Evolutionary conservation across 2,329 filamentous ascomycete genomes (phyloP).

Genomic region (Macrophomina phaseolina): DNA sequence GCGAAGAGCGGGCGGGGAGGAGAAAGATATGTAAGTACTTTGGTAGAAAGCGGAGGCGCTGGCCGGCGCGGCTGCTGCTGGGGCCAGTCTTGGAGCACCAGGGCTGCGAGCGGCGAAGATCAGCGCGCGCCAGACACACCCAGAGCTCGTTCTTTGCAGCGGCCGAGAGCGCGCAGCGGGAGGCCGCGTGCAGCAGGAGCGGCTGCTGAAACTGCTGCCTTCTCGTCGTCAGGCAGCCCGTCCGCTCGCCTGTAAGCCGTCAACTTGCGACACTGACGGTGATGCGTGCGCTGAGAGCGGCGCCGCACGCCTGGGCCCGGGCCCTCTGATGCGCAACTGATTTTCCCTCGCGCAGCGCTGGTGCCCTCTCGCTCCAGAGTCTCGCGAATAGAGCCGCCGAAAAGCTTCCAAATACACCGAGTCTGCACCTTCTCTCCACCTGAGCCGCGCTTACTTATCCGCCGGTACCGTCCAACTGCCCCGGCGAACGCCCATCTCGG

Average conservation of each 20-base stretch:
- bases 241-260: slow-evolving; percentile 1
- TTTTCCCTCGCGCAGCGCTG: background rate
- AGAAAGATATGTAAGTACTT: background rate
- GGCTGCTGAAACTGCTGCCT: slow-evolving; percentile 15
- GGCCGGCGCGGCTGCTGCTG: slow-evolving; percentile 9
- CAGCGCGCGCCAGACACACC: slow-evolving; percentile 2
- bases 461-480: background rate
- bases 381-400: slow-evolving; percentile 3
- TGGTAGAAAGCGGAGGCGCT: slow-evolving; percentile 13
- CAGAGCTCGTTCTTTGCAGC: background rate
- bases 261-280: slow-evolving; percentile 14
- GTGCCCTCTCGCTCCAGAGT: background rate
- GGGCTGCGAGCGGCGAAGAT: slow-evolving; percentile 24
- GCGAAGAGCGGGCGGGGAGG: slow-evolving; percentile 3
- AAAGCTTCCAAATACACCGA: slow-evolving; percentile 5
- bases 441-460: background rate
- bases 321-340: slow-evolving; percentile 10
- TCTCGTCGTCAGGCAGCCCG: slow-evolving; percentile 19
- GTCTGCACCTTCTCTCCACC: background rate
- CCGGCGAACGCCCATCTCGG: background rate
- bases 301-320: slow-evolving; percentile 2
- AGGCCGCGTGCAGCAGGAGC: background rate
- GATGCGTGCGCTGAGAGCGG: background rate
- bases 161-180: background rate
- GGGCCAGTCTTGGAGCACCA: background rate